phyloP scores from a whole-genome alignment of 768 basidiomycete species.

The Trichaptum fuscoviolaceum region DNA sequence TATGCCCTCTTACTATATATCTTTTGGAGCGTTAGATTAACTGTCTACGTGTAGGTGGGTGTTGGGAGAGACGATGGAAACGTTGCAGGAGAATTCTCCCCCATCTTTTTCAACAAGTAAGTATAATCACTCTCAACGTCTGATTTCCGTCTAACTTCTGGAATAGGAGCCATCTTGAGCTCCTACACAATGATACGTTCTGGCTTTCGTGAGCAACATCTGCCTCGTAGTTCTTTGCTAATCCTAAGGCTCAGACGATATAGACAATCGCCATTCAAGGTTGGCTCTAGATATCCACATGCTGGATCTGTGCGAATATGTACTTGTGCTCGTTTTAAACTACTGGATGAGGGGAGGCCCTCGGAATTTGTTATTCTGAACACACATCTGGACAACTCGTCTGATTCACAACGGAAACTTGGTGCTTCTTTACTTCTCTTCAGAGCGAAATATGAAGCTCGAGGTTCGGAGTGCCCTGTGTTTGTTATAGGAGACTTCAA shows the following conservation, averaged over 20 bases:
- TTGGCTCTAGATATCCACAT: constrained; percentile 41
- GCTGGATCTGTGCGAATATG: constrained; percentile 47
- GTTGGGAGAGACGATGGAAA: constrained; percentile 60
- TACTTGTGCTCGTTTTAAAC: constrained; percentile 37
- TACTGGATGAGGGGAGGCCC: constrained; percentile 13
- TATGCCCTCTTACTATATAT: constrained; percentile 19
- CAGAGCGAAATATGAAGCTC: constrained; percentile 45
- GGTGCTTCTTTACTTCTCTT: constrained; percentile 47
- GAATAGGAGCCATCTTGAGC: constrained; percentile 27
- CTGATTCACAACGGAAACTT: constrained; percentile 44
- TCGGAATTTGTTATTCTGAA: constrained; percentile 40
- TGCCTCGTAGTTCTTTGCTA: not conserved
- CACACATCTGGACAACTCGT: constrained; percentile 50
- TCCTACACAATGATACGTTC: constrained; percentile 42
- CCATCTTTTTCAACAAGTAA: constrained; percentile 54
- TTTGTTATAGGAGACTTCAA: constrained; percentile 54
- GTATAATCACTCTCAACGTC: constrained; percentile 3
- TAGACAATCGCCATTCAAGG: constrained; percentile 42
- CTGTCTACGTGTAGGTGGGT: constrained; percentile 35
- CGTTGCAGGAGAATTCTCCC: constrained; percentile 52
- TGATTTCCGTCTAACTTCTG: not conserved
- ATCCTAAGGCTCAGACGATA: not conserved
- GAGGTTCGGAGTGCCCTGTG: constrained; percentile 33
- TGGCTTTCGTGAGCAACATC: constrained; percentile 45
- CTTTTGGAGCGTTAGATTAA: not conserved